phyloP scores from a whole-genome alignment of 2,329 filamentous ascomycete genomes.

The Colletotrichum destructivum region DNA sequence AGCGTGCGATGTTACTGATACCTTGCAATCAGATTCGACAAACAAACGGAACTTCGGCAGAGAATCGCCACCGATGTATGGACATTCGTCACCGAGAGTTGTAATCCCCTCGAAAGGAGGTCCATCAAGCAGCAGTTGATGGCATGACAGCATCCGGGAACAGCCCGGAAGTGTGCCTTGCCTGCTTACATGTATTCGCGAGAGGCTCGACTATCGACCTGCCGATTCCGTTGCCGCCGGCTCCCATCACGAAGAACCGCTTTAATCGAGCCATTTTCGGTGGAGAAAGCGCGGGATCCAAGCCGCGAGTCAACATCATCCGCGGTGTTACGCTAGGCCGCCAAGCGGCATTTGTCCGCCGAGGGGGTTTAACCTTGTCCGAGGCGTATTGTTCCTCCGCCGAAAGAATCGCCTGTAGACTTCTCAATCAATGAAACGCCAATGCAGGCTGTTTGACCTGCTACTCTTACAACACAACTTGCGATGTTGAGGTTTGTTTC shows the following conservation, averaged over 20 bases:
- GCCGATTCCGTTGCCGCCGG: neutral
- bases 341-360: neutral
- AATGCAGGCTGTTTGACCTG: neutral
- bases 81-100: neutral
- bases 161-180: neutral
- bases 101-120: too few species aligned
- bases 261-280: slow-evolving; percentile 11
- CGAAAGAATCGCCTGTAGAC: neutral
- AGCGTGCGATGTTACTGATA: neutral
- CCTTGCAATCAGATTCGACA: neutral
- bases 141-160: neutral
- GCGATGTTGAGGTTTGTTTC: neutral
- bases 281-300: slow-evolving; percentile 19
- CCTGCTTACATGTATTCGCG: slow-evolving; percentile 4
- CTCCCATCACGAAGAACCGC: slow-evolving; percentile 3
- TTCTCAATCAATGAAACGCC: too few species aligned
- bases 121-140: neutral
- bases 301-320: slow-evolving; percentile 27
- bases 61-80: neutral
- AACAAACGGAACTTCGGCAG: neutral
- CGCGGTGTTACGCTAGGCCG: slow-evolving; percentile 37
- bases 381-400: slow-evolving; percentile 28
- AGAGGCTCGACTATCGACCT: neutral
- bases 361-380: slow-evolving; percentile 15
- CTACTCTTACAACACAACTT: neutral